Evolutionary conservation across 2,329 filamentous ascomycete genomes (phyloP), one percentile per base, ranked within the genome.

Genomic region (Diplodia seriata): DNA sequence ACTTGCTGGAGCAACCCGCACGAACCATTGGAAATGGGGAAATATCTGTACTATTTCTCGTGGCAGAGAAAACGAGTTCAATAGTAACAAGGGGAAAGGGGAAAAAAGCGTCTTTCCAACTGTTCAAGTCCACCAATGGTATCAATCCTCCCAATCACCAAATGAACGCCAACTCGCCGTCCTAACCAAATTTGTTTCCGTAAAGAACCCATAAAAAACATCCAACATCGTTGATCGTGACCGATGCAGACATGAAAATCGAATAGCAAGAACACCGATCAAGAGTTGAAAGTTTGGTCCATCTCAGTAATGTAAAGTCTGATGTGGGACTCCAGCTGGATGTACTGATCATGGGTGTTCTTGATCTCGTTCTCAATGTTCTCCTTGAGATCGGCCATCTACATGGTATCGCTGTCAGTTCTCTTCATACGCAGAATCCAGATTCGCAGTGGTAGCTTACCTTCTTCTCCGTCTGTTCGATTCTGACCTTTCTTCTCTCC

Each of bases 381-480:
- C 78, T 98, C 95, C 77, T 97, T 98, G 73, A 99, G 85, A 79
- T 99, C 95, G 57, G 91, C 89, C 94, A 98, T 99, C 94, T 97
- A 9, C 40, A 59, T 3, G 54, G 53, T 56, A 56, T 38, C 38
- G 33, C 20, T n/a, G 31, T 18, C n/a, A 51, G 20, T 5, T n/a
- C 20, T 40, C 15, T 3, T 26, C 14, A 20, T 18, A 4, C 14
- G 33, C 2, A 7, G 11, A n/a, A 26, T 5, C 15, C 14, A 18
- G 23, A 14, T 51, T 6, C 43, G 26, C 38, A 4, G 4, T 33
- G 76, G 9, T 20, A 20, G 43, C 83, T 73, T 83, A 93, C 93
- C 91, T 98, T 98, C 83, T 98, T 98, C 86, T 98, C 94, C 9
- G 93, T 97, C 83, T 97, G 93, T 81, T 99, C 95, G 71, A 99